Conservation (phyloP, 108 stramenopile species). For the Skeletonema marinoi region DNA sequence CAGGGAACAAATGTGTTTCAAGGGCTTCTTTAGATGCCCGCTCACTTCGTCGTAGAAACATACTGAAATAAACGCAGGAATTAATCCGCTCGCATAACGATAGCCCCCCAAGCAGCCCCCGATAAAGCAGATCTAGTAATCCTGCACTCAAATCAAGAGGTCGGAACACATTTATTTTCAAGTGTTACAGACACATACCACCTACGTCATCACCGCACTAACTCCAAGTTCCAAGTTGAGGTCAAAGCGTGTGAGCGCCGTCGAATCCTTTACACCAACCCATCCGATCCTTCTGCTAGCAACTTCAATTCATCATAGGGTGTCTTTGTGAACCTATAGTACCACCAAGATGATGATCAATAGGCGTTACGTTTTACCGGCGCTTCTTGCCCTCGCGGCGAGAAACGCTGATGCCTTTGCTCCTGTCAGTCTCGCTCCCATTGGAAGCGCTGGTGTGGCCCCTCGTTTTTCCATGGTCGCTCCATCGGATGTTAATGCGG, state of each 20-base stretch:
- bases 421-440: constrained; percentile 26
- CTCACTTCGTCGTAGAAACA: too few relatives aligned
- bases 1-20: too few relatives aligned
- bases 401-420: constrained; percentile 50
- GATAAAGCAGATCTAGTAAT: too few relatives aligned
- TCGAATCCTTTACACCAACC: not conserved
- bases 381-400: constrained; percentile 50
- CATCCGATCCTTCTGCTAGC: not conserved
- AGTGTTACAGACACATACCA: too few relatives aligned
- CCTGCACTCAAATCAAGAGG: too few relatives aligned
- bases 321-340: not conserved
- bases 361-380: constrained; percentile 50
- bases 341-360: constrained; percentile 38
- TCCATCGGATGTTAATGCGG: constrained; percentile 29
- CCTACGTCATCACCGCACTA: too few relatives aligned
- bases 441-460: constrained; percentile 3
- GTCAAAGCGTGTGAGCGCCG: not conserved
- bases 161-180: too few relatives aligned
- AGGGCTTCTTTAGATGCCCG: too few relatives aligned
- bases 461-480: constrained; percentile 38
- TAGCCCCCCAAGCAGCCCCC: too few relatives aligned
- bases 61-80: too few relatives aligned
- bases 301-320: not conserved
- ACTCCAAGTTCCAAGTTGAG: not conserved
- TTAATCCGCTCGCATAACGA: too few relatives aligned